A percentile compares a stretch with the other conserved stretches of the same genome.
These are phyloP conservation scores for Penicillium sp. DNA, from an alignment of 2,329 filamentous ascomycete genomes.

Conservation along the genomic window DNA sequence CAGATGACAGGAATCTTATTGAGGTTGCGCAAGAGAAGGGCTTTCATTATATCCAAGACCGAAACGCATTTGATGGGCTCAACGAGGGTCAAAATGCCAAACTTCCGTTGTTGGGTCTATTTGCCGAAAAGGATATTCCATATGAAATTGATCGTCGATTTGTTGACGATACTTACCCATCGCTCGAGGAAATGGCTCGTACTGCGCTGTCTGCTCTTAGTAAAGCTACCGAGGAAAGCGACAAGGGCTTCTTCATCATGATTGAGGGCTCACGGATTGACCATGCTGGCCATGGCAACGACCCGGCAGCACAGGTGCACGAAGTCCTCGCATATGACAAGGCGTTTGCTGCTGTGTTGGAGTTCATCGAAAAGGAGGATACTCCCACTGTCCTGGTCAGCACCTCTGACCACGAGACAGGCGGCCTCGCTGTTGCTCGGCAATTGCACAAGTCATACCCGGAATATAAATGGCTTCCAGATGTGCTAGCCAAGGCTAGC, in stretches of 20 bases:
- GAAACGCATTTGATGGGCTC: constrained; percentile 71
- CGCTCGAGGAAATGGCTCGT: constrained; percentile 83
- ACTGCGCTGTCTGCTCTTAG: constrained; percentile 76
- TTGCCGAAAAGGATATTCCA: constrained; percentile 77
- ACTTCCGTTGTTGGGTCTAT: constrained; percentile 82
- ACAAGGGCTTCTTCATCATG: constrained; percentile 97
- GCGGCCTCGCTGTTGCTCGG: constrained; percentile 76
- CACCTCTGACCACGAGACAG: constrained; percentile 95
- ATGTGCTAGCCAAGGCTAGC: constrained; percentile 74
- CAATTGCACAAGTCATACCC: constrained; percentile 64
- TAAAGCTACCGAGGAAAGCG: constrained; percentile 73
- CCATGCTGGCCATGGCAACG: constrained; percentile 84
- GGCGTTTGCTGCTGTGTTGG: constrained; percentile 74
- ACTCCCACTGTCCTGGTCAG: constrained; percentile 74
- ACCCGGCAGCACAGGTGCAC: constrained; percentile 77
- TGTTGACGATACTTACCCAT: constrained; percentile 76
- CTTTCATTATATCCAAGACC: constrained; percentile 72
- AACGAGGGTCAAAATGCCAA: constrained; percentile 62
- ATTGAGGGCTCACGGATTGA: constrained; percentile 96
- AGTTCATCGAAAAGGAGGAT: constrained; percentile 74
- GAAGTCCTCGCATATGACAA: constrained; percentile 95
- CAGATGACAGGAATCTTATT: constrained; percentile 72
- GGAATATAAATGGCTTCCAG: constrained; percentile 75
- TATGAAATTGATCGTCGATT: constrained; percentile 88
- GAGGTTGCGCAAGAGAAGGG: constrained; percentile 70